Conservation (phyloP, 345 rosid species). For the Viola odorata region DNA sequence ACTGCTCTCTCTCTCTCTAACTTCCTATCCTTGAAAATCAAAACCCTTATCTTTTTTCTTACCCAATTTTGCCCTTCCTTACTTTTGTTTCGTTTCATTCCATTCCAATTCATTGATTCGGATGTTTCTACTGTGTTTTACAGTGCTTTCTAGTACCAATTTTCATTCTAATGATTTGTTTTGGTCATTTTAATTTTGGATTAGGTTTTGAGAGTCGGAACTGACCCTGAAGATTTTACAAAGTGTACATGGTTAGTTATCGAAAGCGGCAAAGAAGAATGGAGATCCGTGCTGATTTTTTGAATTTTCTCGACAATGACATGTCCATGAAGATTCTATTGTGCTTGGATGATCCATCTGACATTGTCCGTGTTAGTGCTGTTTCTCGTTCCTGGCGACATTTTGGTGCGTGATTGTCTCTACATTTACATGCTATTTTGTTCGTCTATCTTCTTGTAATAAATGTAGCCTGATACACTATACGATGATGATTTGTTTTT, state of each 20-base stretch:
- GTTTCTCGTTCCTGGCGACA: slow-evolving; percentile 65
- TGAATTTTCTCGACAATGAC: slow-evolving; percentile 43
- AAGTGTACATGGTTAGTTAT: not conserved
- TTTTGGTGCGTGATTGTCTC: slow-evolving; percentile 44
- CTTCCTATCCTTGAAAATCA: not conserved
- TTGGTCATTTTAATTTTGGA: not conserved
- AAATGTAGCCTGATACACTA: not conserved
- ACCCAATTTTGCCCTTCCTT: not conserved
- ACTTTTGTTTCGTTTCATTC: not conserved
- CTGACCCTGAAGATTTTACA: not conserved
- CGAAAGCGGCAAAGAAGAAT: slow-evolving; percentile 6
- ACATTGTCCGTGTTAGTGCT: slow-evolving; percentile 55
- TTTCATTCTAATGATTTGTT: not conserved
- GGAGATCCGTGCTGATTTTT: slow-evolving; percentile 45
- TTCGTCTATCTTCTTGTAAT: not conserved
- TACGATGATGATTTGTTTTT: slow-evolving; percentile 6
- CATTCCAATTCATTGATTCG: not conserved
- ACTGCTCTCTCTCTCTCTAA: not conserved
- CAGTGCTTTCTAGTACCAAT: no score
- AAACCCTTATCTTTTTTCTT: not conserved
- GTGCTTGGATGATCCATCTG: slow-evolving; percentile 56
- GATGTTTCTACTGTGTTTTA: not conserved
- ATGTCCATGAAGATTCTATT: slow-evolving; percentile 40
- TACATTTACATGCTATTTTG: not conserved
- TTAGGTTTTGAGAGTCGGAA: slow-evolving; percentile 10